These are phyloP conservation scores for Yamadazyma takamatsuzukensis DNA, from an alignment of 805 yeast genomes.

Conservation along the genomic window DNA sequence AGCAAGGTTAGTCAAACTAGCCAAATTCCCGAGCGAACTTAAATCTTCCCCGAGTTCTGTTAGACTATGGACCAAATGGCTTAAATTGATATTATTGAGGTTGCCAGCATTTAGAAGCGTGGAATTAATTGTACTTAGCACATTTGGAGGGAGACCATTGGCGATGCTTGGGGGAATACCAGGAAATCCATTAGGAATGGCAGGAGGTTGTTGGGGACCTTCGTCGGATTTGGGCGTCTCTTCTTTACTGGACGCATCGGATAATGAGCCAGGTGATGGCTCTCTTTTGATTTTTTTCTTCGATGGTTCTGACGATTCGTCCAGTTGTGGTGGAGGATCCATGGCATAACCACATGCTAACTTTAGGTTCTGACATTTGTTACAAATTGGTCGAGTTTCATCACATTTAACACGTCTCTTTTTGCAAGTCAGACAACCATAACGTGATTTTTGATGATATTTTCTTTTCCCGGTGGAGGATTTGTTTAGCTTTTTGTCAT, in stretches of 20 bases:
- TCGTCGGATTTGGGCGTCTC: too few species aligned
- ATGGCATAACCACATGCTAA: constrained; percentile 64
- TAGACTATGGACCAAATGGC: constrained; percentile 40
- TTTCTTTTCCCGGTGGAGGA: constrained; percentile 68
- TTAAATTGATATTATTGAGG: constrained; percentile 38
- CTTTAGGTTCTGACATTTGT: constrained; percentile 75
- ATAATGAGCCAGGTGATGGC: too few species aligned
- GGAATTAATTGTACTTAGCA: constrained; percentile 4
- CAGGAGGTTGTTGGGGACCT: too few species aligned
- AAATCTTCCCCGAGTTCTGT: constrained; percentile 34
- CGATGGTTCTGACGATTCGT: too few species aligned
- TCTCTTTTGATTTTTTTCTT: too few species aligned
- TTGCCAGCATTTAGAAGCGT: constrained; percentile 32
- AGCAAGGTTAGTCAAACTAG: constrained; percentile 38
- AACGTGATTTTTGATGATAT: constrained; percentile 83
- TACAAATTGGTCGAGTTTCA: constrained; percentile 75
- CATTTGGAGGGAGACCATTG: too few species aligned
- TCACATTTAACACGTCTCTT: constrained; percentile 90
- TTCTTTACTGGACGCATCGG: too few species aligned
- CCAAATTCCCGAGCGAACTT: constrained; percentile 32
- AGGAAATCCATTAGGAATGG: too few species aligned
- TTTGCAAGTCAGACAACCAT: constrained; percentile 89
- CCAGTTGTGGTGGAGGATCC: constrained; percentile 12
- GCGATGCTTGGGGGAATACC: too few species aligned
- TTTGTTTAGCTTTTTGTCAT: constrained; percentile 10